These are phyloP conservation scores for Marchantia polymorpha DNA, from an alignment of 225 moss, liverwort and hornwort species.

Conservation along the genomic window DNA sequence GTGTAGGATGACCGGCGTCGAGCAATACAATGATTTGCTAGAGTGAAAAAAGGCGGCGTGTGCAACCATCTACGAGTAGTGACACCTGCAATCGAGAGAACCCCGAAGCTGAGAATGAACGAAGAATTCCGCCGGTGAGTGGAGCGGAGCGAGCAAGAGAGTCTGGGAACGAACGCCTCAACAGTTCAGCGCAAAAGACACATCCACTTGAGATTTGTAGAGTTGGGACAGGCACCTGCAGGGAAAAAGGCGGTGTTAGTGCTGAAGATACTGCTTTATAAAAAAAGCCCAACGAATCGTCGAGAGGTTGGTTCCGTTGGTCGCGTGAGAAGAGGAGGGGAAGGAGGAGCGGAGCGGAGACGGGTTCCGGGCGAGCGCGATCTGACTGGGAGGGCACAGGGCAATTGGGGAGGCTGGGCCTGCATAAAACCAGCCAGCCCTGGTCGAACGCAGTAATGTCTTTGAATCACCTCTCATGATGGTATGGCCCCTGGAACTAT, in stretches of 20 bases:
- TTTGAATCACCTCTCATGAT: background rate
- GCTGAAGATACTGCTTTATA: background rate
- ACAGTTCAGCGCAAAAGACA: too few relatives aligned
- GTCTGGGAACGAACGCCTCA: too few relatives aligned
- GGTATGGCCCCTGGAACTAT: background rate
- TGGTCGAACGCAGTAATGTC: background rate
- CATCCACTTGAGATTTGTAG: background rate
- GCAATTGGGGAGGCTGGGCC: background rate
- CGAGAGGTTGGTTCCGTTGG: background rate
- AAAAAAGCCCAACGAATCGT: background rate
- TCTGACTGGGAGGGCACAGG: too few relatives aligned
- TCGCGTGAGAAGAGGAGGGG: background rate
- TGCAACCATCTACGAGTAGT: conserved; percentile 1
- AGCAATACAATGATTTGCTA: background rate
- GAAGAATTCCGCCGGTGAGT: background rate
- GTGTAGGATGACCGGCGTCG: background rate
- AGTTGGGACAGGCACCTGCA: background rate
- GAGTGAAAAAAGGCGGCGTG: background rate
- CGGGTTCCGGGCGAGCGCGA: too few relatives aligned
- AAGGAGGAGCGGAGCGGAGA: background rate
- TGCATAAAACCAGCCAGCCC: background rate
- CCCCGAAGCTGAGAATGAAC: background rate
- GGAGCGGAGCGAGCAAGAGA: background rate
- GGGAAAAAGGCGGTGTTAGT: background rate
- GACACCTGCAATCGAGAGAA: background rate